Conservation (phyloP, 345 rosid species). For the Carallia pectinifolia region DNA sequence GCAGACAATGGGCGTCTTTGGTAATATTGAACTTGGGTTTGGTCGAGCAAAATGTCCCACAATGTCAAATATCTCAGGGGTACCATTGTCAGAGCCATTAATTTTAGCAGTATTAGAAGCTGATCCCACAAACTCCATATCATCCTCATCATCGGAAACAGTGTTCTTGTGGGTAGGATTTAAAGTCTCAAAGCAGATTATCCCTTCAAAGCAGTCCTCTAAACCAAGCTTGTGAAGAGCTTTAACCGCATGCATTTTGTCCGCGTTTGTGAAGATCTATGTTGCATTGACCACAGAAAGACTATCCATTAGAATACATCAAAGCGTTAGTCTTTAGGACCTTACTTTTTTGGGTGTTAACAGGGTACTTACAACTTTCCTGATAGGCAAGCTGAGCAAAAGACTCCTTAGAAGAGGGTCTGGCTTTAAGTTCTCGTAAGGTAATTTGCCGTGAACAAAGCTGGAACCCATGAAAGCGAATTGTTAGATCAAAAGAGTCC, state of each 20-base stretch:
- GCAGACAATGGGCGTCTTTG: constrained; percentile 73
- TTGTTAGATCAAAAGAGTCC: not conserved
- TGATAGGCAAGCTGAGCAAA: constrained; percentile 65
- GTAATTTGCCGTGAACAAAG: constrained; percentile 89
- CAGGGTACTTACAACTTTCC: constrained; percentile 70
- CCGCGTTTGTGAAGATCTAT: constrained; percentile 94
- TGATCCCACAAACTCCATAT: constrained; percentile 42
- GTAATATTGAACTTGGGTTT: constrained; percentile 38
- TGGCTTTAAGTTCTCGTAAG: constrained; percentile 82
- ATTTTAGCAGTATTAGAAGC: not conserved
- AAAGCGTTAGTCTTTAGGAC: not conserved
- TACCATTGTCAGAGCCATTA: not conserved
- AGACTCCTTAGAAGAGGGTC: constrained; percentile 83
- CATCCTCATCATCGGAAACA: constrained; percentile 51
- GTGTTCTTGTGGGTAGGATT: constrained; percentile 52
- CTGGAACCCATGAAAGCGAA: constrained; percentile 30
- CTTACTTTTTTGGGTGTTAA: not conserved
- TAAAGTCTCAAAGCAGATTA: constrained; percentile 88
- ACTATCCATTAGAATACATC: not conserved
- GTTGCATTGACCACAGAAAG: not conserved
- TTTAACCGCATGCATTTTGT: constrained; percentile 62
- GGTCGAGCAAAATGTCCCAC: constrained; percentile 44
- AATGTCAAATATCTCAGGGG: constrained; percentile 58
- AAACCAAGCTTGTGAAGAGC: constrained; percentile 71
- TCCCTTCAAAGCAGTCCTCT: constrained; percentile 91